Percentiles rank a stretch among this genome's conserved stretches.
These are phyloP conservation scores for Puccinia triticina DNA, from an alignment of 1,284 basidiomycete species.

Conservation along the genomic window DNA sequence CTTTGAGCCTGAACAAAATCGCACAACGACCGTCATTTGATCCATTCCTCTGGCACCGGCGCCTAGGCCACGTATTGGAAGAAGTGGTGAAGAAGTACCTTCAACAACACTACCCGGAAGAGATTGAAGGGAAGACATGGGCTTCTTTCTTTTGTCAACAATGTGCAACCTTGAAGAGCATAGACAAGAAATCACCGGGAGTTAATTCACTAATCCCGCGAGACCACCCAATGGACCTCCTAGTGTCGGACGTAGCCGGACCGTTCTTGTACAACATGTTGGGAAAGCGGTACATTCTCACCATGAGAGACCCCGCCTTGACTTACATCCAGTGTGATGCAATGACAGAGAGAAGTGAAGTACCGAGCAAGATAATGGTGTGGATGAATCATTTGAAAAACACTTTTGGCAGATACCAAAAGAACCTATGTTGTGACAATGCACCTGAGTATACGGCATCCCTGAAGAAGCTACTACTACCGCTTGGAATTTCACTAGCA, in stretches of 20 bases:
- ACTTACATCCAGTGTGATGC: neutral
- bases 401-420: neutral
- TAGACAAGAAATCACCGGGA: conserved; percentile 3
- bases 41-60: neutral
- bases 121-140: neutral
- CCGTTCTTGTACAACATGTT: neutral
- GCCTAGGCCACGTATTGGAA: neutral
- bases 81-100: neutral
- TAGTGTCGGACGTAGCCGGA: neutral
- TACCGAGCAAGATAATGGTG: neutral
- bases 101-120: neutral
- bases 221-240: neutral
- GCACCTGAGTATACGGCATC: neutral
- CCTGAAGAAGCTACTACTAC: neutral
- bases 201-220: neutral
- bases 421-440: neutral
- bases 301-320: neutral
- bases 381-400: neutral
- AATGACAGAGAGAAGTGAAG: neutral
- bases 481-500: neutral
- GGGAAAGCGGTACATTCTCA: neutral
- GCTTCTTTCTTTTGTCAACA: neutral
- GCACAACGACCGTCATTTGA: neutral
- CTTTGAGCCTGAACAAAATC: neutral
- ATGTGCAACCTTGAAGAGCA: neutral